Base-by-base conservation (phyloP, 768 basidiomycete genomes). In the Suillus hirtellus region DNA sequence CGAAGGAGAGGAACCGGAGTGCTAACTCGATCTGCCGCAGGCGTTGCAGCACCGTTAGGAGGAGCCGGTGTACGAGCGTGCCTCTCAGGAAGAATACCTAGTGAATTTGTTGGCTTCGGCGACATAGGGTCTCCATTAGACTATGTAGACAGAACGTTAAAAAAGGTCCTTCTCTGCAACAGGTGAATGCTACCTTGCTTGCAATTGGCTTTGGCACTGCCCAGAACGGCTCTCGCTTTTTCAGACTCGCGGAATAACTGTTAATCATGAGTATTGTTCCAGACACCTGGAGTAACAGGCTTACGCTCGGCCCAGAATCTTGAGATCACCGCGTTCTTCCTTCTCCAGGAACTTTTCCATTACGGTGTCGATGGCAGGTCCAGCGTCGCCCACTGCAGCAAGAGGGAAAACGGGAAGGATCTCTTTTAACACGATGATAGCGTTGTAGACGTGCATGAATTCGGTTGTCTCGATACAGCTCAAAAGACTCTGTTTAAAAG, bases 391-490 rank as follows among this genome's bases (percentile, higher is more conserved):
- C 40, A 89, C 84, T 12, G 85, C 77, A 19, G 86, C 84, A 11
- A 91, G 71, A 34, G 96, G 96, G 77, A 97, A 97, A 58, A 93
- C 89, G 1, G 92, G 89, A 37, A 95, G 82, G 24, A 98, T 86
- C 73, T 97, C 93, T 71, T 95, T 93, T 66, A 97, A 81, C 35
- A 99, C 89, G 44, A 96, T 86, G 75, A 99, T 92, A n/a, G 93
- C 85, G 72, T 99, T 99, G 76, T 96, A 96, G 60, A 98, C 92
- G 69, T 95, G 95, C 92, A 98, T 96, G 74, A 96, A 99, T 70
- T 96, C 96, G 58, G 85, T 86, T 2, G 95, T 90, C 69, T 89
- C 84, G 65, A 98, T 89, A 71, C 91, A 95, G 38, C 87, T 89
- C 21, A 83, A 79, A 67, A 98, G 86, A 62, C 86, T 87, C 95